These are phyloP conservation scores for Clarireedia monteithiana DNA, from an alignment of 2,329 filamentous ascomycete species.

Conservation along the genomic window DNA sequence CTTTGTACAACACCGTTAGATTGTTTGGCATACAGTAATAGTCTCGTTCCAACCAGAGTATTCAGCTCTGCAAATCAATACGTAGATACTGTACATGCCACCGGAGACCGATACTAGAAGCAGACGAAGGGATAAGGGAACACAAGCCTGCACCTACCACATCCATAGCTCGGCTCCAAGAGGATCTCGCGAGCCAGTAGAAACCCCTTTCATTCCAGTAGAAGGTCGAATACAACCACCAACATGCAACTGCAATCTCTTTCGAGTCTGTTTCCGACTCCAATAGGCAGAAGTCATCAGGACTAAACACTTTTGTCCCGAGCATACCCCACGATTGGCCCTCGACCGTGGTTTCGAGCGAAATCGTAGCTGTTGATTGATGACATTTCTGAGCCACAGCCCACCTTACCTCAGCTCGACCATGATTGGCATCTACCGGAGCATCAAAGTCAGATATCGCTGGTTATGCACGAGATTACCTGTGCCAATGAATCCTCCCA, in stretches of 20 bases:
- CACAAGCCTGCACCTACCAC: background rate
- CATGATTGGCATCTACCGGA: background rate
- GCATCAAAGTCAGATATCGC: background rate
- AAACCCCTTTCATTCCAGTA: too few relatives aligned
- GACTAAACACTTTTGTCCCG: too few relatives aligned
- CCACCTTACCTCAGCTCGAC: background rate
- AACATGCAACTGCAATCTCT: too few relatives aligned
- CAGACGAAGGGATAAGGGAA: too few relatives aligned
- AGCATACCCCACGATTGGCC: too few relatives aligned
- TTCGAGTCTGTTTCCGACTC: too few relatives aligned
- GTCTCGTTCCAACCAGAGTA: background rate
- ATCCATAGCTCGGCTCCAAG: too few relatives aligned
- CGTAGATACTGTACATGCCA: background rate
- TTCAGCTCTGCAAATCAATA: conserved; percentile 1
- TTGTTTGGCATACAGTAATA: background rate
- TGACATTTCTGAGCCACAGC: background rate
- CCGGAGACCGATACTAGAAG: too few relatives aligned
- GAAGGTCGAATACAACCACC: too few relatives aligned
- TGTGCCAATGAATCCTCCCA: background rate
- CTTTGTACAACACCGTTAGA: background rate
- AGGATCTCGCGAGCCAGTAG: too few relatives aligned
- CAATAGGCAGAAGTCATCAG: too few relatives aligned
- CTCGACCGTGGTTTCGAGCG: background rate
- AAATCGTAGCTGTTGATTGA: background rate
- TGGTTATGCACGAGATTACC: background rate